phyloP scores from a whole-genome alignment of 2,329 filamentous ascomycete genomes.

The Grosmannia serpens region DNA sequence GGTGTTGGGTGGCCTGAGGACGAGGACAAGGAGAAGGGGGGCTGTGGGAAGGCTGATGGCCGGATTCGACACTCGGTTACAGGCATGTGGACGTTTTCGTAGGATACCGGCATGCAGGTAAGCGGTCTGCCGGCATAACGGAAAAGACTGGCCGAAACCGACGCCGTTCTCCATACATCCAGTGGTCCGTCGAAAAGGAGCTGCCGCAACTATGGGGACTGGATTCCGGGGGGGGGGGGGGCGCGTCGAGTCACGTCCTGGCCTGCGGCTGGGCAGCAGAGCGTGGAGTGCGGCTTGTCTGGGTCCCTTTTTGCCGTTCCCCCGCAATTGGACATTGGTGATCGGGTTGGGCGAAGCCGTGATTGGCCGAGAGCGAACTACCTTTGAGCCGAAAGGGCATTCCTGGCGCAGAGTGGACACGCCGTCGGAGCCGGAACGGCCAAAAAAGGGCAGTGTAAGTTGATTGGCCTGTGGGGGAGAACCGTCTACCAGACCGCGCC shows the following conservation, averaged over 20 bases:
- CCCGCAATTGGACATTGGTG: constrained; percentile 1
- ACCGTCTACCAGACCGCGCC: not conserved
- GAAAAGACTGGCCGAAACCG: not conserved
- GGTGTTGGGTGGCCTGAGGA: not conserved
- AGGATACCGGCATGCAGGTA: not conserved
- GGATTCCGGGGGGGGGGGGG: not conserved
- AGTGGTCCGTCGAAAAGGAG: not conserved
- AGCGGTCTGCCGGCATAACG: not conserved
- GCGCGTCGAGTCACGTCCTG: not conserved
- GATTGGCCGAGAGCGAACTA: constrained; percentile 6
- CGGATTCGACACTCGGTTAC: not conserved
- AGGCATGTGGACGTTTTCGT: not conserved
- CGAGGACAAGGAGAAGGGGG: not conserved
- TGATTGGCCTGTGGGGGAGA: constrained; percentile 7
- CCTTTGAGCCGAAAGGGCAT: constrained; percentile 3
- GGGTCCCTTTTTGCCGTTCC: constrained; percentile 3
- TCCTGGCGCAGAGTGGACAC: not conserved
- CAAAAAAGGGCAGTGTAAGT: constrained; percentile 8
- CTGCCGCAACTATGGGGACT: not conserved
- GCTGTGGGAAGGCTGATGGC: not conserved
- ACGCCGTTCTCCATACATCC: not conserved
- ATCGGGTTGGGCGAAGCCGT: constrained; percentile 7
- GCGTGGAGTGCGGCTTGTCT: not conserved
- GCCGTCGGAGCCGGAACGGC: not conserved
- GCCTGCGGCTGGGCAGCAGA: too few relatives aligned